Evolutionary conservation across 345 rosid species (phyloP), one percentile per base, ranked within the genome.

Genomic region (Eucalyptus polyanthemos): DNA sequence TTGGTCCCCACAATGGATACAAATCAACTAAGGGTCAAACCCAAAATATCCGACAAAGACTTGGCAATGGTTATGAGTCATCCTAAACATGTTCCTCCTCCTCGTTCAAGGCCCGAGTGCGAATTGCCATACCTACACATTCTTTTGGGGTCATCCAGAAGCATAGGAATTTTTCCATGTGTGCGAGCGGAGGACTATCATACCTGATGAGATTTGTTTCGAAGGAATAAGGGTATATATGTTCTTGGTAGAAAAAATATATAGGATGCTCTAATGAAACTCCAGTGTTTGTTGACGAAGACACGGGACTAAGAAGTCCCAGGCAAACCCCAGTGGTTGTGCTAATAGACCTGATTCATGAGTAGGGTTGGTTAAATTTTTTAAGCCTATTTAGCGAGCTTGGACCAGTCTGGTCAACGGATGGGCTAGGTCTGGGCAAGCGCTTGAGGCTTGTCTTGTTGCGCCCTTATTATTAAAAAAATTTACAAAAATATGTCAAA

Each of bases 131-230:
- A 50, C 50, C 50, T 50, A 50, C 50, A 0, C 50, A 50, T 50
- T 50, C 50, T 50, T 50, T 50, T 14, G 50, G 50, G 50, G 50
- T 50, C 50, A 50, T 50, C 50, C 50, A 50, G 0, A 50, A 50
- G 50, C 50, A 50, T 50, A 50, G 50, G 50, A 50, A 50, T 50
- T 50, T 50, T 50, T 50, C 50, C 50, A 50, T 50, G 16, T 50
- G 50, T 0, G 0, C 16, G 0, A 14, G 6, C 50, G 6, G 16
- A 50, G 50, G 16, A 49, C 80, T 67, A 8, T n/a, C 21, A 31
- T 31, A 67, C 80, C 40, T 67, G 80, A 67, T 67, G 80, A 67
- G 80, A n/a, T 15, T 31, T 67, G 21, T 9, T 67, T 67, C 40
- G 69, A 62, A 56, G 62, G 62, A 8, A 22, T 24, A 4, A 56